phyloP scores from a whole-genome alignment of 2,329 filamentous ascomycete genomes.

The Ilyonectria destructans region DNA sequence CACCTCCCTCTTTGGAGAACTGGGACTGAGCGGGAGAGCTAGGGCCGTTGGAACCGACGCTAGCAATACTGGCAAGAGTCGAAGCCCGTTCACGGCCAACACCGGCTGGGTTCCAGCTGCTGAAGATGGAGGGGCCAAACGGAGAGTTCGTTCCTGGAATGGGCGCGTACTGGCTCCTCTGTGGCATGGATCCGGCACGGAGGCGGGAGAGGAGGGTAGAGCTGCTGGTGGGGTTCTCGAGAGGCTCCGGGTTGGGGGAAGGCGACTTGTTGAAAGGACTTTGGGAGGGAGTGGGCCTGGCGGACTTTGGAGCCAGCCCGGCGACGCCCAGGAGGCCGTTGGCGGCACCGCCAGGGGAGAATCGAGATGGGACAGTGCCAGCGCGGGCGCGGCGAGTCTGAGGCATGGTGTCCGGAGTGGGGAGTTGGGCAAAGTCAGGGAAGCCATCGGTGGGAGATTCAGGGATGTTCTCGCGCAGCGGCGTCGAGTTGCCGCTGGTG shows the following conservation, averaged over 20 bases:
- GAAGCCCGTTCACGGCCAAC: constrained; percentile 86
- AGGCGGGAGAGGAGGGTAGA: constrained; percentile 87
- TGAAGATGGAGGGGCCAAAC: constrained; percentile 93
- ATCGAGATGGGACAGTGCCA: constrained; percentile 95
- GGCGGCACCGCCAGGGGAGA: constrained; percentile 82
- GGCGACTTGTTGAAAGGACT: constrained; percentile 85
- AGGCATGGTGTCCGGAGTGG: constrained; percentile 77
- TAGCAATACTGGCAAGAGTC: constrained; percentile 86
- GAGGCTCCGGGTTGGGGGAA: constrained; percentile 68
- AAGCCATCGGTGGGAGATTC: constrained; percentile 98
- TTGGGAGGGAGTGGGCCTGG: constrained; percentile 87
- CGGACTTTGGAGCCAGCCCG: constrained; percentile 79
- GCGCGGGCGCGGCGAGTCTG: constrained; percentile 87
- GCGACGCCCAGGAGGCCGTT: constrained; percentile 73
- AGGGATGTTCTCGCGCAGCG: constrained; percentile 95
- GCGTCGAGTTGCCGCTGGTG: constrained; percentile 96
- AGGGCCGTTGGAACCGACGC: constrained; percentile 91
- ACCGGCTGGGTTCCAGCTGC: constrained; percentile 81
- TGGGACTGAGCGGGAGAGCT: constrained; percentile 90
- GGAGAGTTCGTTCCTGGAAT: constrained; percentile 73
- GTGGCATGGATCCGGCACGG: constrained; percentile 94
- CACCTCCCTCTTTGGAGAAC: constrained; percentile 87
- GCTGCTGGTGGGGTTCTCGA: constrained; percentile 67
- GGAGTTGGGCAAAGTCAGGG: constrained; percentile 86
- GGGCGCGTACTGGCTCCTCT: constrained; percentile 80